Conservation (phyloP, 2,329 filamentous ascomycete species). For the Xylaria arbuscula region DNA sequence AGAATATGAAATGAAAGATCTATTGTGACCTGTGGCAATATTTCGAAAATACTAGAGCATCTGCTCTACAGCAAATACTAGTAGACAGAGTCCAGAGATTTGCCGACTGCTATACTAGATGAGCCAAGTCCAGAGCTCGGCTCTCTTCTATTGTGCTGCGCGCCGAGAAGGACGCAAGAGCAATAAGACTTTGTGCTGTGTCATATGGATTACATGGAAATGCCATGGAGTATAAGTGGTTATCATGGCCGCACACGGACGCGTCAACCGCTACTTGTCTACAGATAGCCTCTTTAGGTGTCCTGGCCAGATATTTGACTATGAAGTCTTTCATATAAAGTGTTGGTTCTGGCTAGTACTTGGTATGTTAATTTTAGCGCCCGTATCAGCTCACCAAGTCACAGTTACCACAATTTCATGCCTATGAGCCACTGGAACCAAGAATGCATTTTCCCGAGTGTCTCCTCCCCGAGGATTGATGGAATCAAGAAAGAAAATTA, state of each 20-base stretch:
- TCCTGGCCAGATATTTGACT: not conserved
- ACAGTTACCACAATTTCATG: not conserved
- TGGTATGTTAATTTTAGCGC: not conserved
- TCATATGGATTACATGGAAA: not conserved
- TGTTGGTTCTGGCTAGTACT: not conserved
- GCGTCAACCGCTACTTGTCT: not conserved
- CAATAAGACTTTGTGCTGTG: not conserved
- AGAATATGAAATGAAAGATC: too few species aligned
- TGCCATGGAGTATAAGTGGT: not conserved
- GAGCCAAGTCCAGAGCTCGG: not conserved
- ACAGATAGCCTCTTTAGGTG: not conserved
- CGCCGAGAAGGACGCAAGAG: not conserved
- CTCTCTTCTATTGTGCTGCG: not conserved
- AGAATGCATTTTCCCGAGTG: not conserved
- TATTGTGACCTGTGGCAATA: too few species aligned
- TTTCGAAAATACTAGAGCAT: too few species aligned
- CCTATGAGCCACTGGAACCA: not conserved
- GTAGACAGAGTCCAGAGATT: too few species aligned
- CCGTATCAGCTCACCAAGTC: not conserved
- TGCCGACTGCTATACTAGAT: too few species aligned
- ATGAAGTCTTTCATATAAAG: not conserved
- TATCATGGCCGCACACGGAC: not conserved
- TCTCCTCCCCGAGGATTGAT: not conserved
- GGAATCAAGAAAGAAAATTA: not conserved
- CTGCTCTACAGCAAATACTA: too few species aligned